A percentile compares a stretch with the other conserved stretches of the same genome.
Evolutionary conservation across 768 basidiomycete species (phyloP).

Genomic region (Lyophyllum shimeji): DNA sequence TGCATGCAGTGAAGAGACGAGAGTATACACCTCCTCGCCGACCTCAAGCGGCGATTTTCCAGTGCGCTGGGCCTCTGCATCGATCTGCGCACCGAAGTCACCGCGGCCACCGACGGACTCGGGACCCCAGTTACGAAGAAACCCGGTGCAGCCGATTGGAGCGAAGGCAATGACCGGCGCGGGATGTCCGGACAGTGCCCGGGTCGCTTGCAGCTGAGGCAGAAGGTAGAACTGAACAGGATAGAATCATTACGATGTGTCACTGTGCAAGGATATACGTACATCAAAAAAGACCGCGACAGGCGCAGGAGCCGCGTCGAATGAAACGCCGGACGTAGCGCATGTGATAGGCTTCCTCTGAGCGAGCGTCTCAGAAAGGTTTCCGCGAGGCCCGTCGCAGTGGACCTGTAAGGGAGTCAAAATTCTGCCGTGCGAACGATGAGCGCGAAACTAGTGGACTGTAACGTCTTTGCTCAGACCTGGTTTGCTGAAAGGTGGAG

Average conservation of each 20-base stretch:
- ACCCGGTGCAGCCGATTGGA: background rate
- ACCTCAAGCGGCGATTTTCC: constrained; percentile 12
- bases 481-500: background rate
- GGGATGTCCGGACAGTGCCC: constrained; percentile 13
- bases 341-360: constrained; percentile 10
- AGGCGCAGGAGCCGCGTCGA: constrained; percentile 7
- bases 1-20: too few species aligned
- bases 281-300: constrained; percentile 14
- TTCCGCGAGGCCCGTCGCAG: background rate
- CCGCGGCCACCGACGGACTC: constrained; percentile 20
- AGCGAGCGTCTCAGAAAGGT: constrained; percentile 7
- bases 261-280: background rate
- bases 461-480: background rate
- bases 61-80: constrained; percentile 12
- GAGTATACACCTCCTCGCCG: constrained; percentile 11
- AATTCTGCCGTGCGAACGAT: background rate
- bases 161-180: constrained; percentile 17
- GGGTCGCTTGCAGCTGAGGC: constrained; percentile 9
- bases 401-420: background rate
- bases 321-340: constrained; percentile 5
- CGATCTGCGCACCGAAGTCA: constrained; percentile 13
- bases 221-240: constrained; percentile 12
- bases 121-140: constrained; percentile 18
- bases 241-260: background rate
- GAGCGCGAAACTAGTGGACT: background rate